These are phyloP conservation scores for Rhizopogon rudus DNA, from an alignment of 768 basidiomycete genomes.

Conservation along the genomic window DNA sequence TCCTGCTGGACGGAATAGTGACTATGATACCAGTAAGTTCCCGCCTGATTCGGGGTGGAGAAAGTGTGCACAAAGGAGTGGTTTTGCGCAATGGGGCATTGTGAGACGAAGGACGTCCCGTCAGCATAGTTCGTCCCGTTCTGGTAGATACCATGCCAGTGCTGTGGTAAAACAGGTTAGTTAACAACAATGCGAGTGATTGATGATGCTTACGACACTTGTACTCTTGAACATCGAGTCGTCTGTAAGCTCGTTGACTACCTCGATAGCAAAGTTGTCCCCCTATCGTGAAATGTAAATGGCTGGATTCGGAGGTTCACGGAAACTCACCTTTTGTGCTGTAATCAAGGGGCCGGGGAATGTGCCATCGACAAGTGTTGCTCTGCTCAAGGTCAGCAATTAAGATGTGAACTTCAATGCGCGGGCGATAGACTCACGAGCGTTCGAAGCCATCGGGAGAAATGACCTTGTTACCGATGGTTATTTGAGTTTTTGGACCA, in stretches of 20 bases:
- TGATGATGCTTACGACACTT: conserved; percentile 24
- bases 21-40: conserved; percentile 47
- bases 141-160: conserved; percentile 30
- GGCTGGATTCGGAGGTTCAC: too few species aligned
- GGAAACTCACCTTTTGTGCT: conserved; percentile 1
- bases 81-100: conserved; percentile 35
- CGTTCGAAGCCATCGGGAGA: conserved; percentile 46
- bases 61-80: conserved; percentile 35
- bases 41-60: conserved; percentile 25
- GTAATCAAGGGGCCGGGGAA: conserved; percentile 1
- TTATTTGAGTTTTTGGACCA: conserved; percentile 22
- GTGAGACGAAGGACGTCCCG: conserved; percentile 34
- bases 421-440: conserved; percentile 24
- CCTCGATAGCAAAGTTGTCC: conserved; percentile 34
- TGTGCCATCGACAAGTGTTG: not conserved
- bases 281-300: conserved; percentile 20
- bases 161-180: conserved; percentile 18
- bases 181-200: not conserved
- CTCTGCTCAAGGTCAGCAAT: not conserved
- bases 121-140: conserved; percentile 26
- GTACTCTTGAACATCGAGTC: conserved; percentile 43
- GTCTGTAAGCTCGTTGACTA: conserved; percentile 42
- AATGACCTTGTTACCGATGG: conserved; percentile 34
- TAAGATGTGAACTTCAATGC: too few species aligned
- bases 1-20: conserved; percentile 29